These are phyloP conservation scores for Penicillium coprophilum DNA, from an alignment of 495 filamentous ascomycete species.

Conservation along the genomic window DNA sequence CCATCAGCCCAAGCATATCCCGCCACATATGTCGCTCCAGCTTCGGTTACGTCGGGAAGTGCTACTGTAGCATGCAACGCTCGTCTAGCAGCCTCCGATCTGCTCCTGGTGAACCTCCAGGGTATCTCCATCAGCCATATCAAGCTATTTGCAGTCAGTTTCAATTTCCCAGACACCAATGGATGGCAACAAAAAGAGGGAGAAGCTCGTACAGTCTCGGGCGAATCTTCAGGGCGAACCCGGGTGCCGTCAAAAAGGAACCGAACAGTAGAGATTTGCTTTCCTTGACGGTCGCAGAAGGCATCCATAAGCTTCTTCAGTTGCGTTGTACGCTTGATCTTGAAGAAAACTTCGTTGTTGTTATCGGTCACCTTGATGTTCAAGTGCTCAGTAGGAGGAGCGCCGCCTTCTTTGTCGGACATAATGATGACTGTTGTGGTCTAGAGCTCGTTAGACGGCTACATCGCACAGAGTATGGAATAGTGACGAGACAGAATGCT, in stretches of 20 bases:
- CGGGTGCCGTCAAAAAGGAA: constrained; percentile 95
- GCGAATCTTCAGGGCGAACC: constrained; percentile 84
- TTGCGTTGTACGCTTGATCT: constrained; percentile 96
- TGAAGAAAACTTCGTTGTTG: constrained; percentile 99
- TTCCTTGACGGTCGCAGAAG: constrained; percentile 96
- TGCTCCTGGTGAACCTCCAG: constrained; percentile 99
- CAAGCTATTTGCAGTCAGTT: constrained; percentile 61
- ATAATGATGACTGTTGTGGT: constrained; percentile 12
- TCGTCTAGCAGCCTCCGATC: constrained; percentile 65
- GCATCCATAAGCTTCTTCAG: constrained; percentile 99
- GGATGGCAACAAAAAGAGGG: constrained; percentile 5
- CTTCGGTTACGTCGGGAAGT: background rate
- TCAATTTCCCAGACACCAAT: background rate
- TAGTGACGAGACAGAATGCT: constrained; percentile 8
- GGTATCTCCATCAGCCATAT: constrained; percentile 95
- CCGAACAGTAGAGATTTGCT: constrained; percentile 76
- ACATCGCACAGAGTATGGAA: background rate
- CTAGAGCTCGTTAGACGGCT: constrained; percentile 3
- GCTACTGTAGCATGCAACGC: background rate
- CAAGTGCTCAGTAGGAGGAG: constrained; percentile 74
- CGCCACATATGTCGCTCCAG: background rate
- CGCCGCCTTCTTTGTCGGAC: constrained; percentile 45
- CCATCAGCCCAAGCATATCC: background rate
- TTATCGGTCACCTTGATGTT: constrained; percentile 99
- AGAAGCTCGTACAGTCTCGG: constrained; percentile 73